These are phyloP conservation scores for Umbilicaria muhlenbergii DNA, from an alignment of 495 filamentous ascomycete genomes.

Conservation along the genomic window DNA sequence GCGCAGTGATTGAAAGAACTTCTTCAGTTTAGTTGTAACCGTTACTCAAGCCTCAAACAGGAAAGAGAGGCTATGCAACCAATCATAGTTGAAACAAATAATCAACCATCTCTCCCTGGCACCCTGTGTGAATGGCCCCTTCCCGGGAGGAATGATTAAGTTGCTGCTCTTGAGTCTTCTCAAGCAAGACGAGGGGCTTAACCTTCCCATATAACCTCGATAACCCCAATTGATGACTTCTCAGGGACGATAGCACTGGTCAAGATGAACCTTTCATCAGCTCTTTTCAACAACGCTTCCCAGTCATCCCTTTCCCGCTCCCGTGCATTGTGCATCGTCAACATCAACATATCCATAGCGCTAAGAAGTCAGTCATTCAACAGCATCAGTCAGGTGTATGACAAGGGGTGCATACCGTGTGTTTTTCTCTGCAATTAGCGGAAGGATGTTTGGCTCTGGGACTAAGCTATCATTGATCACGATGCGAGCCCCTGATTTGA, in stretches of 20 bases:
- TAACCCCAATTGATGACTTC: background rate
- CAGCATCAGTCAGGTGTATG: no score
- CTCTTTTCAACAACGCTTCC: conserved; percentile 27
- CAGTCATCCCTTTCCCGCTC: conserved; percentile 36
- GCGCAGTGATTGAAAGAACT: no score
- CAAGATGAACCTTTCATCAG: conserved; percentile 19
- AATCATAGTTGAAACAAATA: no score
- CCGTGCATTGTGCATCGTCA: conserved; percentile 35
- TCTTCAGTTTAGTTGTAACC: no score
- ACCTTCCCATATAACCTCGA: background rate
- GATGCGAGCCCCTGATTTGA: conserved; percentile 22
- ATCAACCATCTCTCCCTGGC: no score
- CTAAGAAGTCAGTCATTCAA: conserved; percentile 11
- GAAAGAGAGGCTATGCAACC: no score
- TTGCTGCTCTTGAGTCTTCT: no score
- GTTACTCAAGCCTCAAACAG: no score
- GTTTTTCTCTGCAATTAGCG: conserved; percentile 31
- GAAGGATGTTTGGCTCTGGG: conserved; percentile 24
- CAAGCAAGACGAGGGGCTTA: no score
- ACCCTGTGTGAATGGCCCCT: no score
- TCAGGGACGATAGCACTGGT: background rate
- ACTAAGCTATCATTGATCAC: conserved; percentile 39
- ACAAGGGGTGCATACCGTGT: conserved; percentile 15
- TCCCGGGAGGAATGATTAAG: no score
- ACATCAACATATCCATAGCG: conserved; percentile 42